Base-by-base conservation (phyloP, 495 filamentous ascomycete genomes). In the Xanthoparmelia taractica region DNA sequence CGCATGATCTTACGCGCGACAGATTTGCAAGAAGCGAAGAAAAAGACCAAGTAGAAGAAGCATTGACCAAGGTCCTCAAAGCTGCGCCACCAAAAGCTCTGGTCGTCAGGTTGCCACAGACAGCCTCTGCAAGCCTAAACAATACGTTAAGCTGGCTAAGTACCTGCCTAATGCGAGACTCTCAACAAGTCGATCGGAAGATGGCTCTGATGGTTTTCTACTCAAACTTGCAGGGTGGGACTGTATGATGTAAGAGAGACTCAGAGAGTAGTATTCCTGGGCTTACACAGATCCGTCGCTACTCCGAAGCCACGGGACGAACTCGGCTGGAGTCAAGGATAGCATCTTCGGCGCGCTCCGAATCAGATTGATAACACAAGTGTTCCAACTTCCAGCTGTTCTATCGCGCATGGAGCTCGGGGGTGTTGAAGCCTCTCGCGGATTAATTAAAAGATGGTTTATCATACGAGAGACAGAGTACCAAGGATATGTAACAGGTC, bases 1-100 rank as follows among this genome's bases (percentile, higher is more conserved):
- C 93, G 2, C 93, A 97, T 71, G 93, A 97, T 71, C 83, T 97
- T 36, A 91, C 89, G 25, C 50, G 50, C n/a, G 50, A 41, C 38
- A 41, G 38, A 41, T 18, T 41, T 41, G 38, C 18, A 4, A 41
- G 15, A 8, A 17, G 38, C 17, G 38, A 41, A 41, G 38, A 18
- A 41, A 41, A 13, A 41, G 38, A 41, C 38, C 15, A 41, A 41
- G 38, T 41, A 18, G 38, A 41, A 18, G 38, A 41, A 41, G 38
- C 38, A 2, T 41, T 41, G 3, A 41, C 38, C 15, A 7, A 41
- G 38, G 38, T 41, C 15, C 38, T 41, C 38, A 41, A 41, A 41
- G 38, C 38, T 17, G 38, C 18, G 15, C 38, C 38, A 17, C 13
- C 38, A 3, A 41, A 41, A 41, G 38, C 38, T 41, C 18, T 41